Conservation (phyloP, 2,329 filamentous ascomycete genomes). For the Alternaria panax region DNA sequence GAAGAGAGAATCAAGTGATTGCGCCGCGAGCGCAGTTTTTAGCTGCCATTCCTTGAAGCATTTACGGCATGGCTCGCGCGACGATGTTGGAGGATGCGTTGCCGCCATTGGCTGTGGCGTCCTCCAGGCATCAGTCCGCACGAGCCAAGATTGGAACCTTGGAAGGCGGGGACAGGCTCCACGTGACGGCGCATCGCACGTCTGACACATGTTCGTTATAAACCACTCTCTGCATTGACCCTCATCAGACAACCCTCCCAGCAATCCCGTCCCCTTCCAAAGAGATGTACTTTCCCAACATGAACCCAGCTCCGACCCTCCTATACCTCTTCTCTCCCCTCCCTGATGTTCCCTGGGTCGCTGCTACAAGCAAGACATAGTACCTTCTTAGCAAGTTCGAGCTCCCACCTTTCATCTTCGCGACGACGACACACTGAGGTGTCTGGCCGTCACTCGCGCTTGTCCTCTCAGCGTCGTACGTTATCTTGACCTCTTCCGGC, state of each 20-base stretch:
- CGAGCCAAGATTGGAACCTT: background rate
- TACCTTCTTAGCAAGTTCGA: conserved; percentile 7
- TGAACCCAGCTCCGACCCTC: conserved; percentile 25
- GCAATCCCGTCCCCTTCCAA: conserved; percentile 8
- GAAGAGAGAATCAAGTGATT: background rate
- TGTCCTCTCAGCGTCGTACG: conserved; percentile 18
- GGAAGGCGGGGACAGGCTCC: background rate
- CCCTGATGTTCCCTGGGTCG: background rate
- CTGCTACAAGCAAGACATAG: conserved; percentile 22
- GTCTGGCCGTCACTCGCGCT: conserved; percentile 11
- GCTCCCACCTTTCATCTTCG: conserved; percentile 8
- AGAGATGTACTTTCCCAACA: conserved; percentile 25
- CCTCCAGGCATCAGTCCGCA: conserved; percentile 15
- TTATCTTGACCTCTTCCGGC: conserved; percentile 13
- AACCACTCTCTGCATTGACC: background rate
- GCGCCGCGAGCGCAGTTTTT: background rate
- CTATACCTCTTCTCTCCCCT: conserved; percentile 12
- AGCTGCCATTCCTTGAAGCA: background rate
- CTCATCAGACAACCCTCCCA: conserved; percentile 3
- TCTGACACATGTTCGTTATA: background rate
- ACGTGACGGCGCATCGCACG: conserved; percentile 9
- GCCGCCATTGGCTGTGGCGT: conserved; percentile 8
- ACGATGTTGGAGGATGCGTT: background rate
- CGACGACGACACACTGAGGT: conserved; percentile 21
- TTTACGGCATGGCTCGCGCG: background rate